Base-by-base conservation (phyloP, 2,329 filamentous ascomycete genomes). In the Xylariales sp. region DNA sequence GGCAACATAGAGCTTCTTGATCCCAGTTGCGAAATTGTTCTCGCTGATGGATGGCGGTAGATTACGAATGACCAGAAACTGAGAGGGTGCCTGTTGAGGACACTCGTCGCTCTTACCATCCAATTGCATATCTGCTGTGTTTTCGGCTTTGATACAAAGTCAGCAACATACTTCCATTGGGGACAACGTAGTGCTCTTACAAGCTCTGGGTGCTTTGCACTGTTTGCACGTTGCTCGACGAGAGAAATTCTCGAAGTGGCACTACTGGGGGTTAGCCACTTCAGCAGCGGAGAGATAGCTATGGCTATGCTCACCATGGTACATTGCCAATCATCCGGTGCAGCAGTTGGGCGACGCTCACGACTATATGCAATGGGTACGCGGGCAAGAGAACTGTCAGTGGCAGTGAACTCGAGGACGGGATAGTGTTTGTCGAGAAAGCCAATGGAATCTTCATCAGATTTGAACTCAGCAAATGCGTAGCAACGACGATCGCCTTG, bases 31-130 rank as follows among this genome's bases (percentile, higher is more conserved):
- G 8, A 94, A 69, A 35, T 86, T 68, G 42, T 85, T 79, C 60
- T 91, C 87, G 5, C 74, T 84, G 5, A 88, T 78, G 11, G 83
- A 82, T 1, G 76, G 65, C 22, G 87, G 80, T 5, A 94, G 66
- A 6, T 82, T 82, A 45, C 86, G 80, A 18, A 93, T 70, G 4
- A 93, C 77, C 15, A 93, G 65, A 50, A 90, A 88, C 50, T 89
- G 86, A 1, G 86, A 88, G 1, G 82, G 76, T 0, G 74, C 62
- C 43, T 82, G 62, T 38, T 69, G 64, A 34, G 64, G 61, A 39
- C 61, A 64, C 18, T 70, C 68, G 52, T 76, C 72, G 14, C 68
- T 70, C 40, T 66, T 64, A 21, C 71, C 71, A 15, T 70, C 74
- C 4, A 75, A 56, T 33, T 61, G 66, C 38, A 63, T 64, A 5